Base-by-base conservation (phyloP, 495 filamentous ascomycete species). In the Penicillium pulvis region DNA sequence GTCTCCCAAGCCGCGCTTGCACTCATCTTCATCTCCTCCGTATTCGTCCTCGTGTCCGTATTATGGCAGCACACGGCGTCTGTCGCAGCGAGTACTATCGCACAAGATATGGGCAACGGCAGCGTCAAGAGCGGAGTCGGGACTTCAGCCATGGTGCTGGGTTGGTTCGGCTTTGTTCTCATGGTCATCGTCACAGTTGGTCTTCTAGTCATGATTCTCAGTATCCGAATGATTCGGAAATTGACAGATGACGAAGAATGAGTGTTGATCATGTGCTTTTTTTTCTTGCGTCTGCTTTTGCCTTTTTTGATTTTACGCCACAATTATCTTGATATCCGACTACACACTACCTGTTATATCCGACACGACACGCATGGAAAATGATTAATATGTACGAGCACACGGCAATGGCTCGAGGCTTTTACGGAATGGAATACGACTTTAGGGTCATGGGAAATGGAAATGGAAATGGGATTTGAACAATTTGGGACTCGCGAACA, bases 171-270 rank as follows among this genome's bases (percentile, higher is more conserved):
- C 14, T 98, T 98, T 66, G 90, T 88, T 33, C 67, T 97, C 57
- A 79, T 98, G 60, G 93, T 97, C 54, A 86, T 97, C 35, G 92
- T 96, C 30, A 96, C 93, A 17, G 95, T 97, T 68, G 93, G 93
- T 24, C 72, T 98, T 71, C 78, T 98, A 39, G 88, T 97, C 61
- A 98, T 98, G 93, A 95, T 96, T 59, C 75, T 96, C 69, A 96
- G 91, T 75, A 91, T 96, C 63, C 81, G 83, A 33, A 77, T 95
- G 30, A 73, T 94, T 66, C 71, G 82, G 28, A 68, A 78, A 53
- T 68, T 83, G 70, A 82, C 81, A 11, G 81, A 83, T 57, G 81
- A 83, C 56, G 79, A 82, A 3, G 74, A 75, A 20, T 72, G 57
- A 65, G 20, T 12, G n/a, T 11, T 54, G 50, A 55, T 42, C 14